phyloP scores from a whole-genome alignment of 352 stramenopile genomes.

The Elongisporangium undulatum region DNA sequence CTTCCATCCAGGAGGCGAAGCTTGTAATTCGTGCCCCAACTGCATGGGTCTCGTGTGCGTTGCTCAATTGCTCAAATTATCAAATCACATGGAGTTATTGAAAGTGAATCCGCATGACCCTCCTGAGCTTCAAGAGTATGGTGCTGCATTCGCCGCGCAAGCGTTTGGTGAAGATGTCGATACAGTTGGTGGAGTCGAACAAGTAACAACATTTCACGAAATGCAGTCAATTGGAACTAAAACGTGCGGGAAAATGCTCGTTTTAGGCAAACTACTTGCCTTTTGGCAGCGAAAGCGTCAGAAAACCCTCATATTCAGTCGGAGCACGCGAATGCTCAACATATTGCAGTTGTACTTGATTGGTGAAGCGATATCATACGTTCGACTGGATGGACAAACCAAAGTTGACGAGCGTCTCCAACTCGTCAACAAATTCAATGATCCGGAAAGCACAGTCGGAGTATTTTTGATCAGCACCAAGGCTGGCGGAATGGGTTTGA shows the following conservation, averaged over 20 bases:
- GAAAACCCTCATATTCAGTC: conserved; percentile 73
- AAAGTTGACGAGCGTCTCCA: conserved; percentile 70
- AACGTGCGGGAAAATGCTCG: conserved; percentile 82
- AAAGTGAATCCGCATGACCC: conserved; percentile 64
- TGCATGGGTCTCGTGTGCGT: conserved; percentile 73
- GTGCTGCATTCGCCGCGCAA: conserved; percentile 42
- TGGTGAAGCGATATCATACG: conserved; percentile 53
- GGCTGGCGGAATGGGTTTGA: conserved; percentile 71
- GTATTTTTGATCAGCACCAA: conserved; percentile 81
- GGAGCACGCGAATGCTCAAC: conserved; percentile 76
- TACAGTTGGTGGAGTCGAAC: conserved; percentile 46
- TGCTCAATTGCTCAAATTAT: conserved; percentile 70
- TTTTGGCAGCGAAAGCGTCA: conserved; percentile 61
- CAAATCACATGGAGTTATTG: conserved; percentile 77
- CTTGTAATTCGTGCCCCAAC: conserved; percentile 60
- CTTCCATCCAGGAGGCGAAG: conserved; percentile 41
- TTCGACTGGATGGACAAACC: conserved; percentile 64
- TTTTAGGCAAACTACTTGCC: conserved; percentile 63
- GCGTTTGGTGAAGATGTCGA: conserved; percentile 58
- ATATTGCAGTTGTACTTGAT: conserved; percentile 79
- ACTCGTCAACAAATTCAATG: conserved; percentile 76
- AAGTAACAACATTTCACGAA: conserved; percentile 52
- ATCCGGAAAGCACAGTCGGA: conserved; percentile 36
- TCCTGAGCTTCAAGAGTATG: conserved; percentile 46
- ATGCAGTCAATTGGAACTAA: conserved; percentile 52